Base-by-base conservation (phyloP, 768 basidiomycete species). In the Boletus pseudo-olivaceus region DNA sequence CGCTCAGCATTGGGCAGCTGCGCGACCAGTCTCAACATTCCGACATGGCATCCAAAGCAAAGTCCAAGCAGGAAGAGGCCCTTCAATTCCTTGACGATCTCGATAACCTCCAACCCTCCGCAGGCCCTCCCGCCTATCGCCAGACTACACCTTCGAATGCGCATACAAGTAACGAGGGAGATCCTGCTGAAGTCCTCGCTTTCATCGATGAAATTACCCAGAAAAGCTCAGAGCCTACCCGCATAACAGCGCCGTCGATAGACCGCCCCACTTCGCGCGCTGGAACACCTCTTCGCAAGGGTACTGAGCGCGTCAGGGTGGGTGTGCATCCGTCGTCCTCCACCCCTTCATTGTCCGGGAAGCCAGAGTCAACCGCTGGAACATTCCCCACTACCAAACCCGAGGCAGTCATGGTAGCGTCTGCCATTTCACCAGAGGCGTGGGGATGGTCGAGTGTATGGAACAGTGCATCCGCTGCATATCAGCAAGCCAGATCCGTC, bases 201-300 rank as follows among this genome's bases (percentile, higher is more conserved):
- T 96, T 95, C 76, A 82, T 97, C 39, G 91, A 97, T 69, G 92
- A 97, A 73, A 92, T 96, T 59, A 93, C 90, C 0, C 90, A 91
- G 81, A 95, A 93, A 73, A 88, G 86, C 70, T 79, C 87, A 7
- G 90, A 89, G 59, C 87, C 89, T 12, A 82, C 85, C 19, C 83
- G 87, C 27, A 64, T 81, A 5, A 72, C 84, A 15, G 72, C 80
- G 26, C 67, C 77, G 29, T 77, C 81, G 60, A 72, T 81, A 52
- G 83, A 85, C 47, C 75, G 82, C 15, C 81, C 81, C 14, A 62
- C 75, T 49, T 85, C 85, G 49, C 81, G 87, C 44, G 80, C 86
- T 33, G 82, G 84, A 34, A 89, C 88, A 4, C 88, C 88, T 4
- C 71, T 90, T 39, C 78, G 86, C 61, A 89, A 90, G 76, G 85